A percentile compares a stretch with the other conserved stretches of the same genome.
These are phyloP conservation scores for Talaromyces sp. DNA, from an alignment of 2,329 filamentous ascomycete species.

Conservation along the genomic window DNA sequence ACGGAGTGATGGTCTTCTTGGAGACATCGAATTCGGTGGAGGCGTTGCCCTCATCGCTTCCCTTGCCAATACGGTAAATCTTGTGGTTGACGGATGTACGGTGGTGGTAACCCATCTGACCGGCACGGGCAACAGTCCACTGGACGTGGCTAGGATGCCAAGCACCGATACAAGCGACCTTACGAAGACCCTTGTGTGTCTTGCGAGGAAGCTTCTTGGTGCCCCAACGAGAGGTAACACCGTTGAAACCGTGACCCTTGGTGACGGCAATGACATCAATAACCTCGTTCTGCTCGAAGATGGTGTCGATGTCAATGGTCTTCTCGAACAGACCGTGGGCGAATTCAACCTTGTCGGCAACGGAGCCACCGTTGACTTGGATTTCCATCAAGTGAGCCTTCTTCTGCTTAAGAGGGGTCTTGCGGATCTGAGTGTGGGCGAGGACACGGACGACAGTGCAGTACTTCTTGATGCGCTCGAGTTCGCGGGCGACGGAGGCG, in stretches of 20 bases:
- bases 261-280: conserved; percentile 99
- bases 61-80: conserved; percentile 98
- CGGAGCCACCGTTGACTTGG: conserved; percentile 95
- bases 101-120: conserved; percentile 99
- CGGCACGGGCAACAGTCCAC: conserved; percentile 99
- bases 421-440: conserved; percentile 98
- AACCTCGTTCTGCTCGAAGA: conserved; percentile 99
- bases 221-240: conserved; percentile 97
- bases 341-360: conserved; percentile 96
- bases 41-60: conserved; percentile 81
- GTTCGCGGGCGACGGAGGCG: conserved; percentile 86
- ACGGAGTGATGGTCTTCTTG: conserved; percentile 99
- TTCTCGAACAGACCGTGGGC: conserved; percentile 97
- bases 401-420: conserved; percentile 99
- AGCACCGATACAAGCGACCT: conserved; percentile 99
- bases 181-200: conserved; percentile 99
- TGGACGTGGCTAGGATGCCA: conserved; percentile 99
- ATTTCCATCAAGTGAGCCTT: conserved; percentile 99
- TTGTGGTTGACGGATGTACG: conserved; percentile 99
- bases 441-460: conserved; percentile 98
- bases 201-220: conserved; percentile 99
- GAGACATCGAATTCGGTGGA: conserved; percentile 93
- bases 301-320: conserved; percentile 82
- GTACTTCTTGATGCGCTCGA: conserved; percentile 99
- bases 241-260: conserved; percentile 98